These are phyloP conservation scores for Pleurotus cornucopiae DNA, from an alignment of 768 basidiomycete species.

Conservation along the genomic window DNA sequence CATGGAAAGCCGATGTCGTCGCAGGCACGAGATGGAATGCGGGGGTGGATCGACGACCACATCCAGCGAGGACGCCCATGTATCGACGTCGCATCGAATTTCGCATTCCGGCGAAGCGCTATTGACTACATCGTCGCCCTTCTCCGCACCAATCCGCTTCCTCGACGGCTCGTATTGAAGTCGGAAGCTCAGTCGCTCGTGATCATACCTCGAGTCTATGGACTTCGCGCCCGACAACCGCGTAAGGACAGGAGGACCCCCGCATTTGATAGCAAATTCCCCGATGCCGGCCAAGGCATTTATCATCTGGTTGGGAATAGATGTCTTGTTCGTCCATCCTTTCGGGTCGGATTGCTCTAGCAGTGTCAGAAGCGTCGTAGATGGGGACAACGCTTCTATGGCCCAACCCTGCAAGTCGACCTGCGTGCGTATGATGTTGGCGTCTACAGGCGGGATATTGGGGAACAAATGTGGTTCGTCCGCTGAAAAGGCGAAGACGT, in stretches of 20 bases:
- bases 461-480: conserved; percentile 89
- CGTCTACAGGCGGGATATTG: conserved; percentile 58
- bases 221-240: conserved; percentile 75
- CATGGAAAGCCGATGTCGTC: conserved; percentile 79
- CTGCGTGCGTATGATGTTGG: conserved; percentile 85
- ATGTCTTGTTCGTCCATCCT: conserved; percentile 93
- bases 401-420: conserved; percentile 99
- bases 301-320: conserved; percentile 94
- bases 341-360: conserved; percentile 97
- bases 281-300: conserved; percentile 85
- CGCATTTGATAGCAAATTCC: conserved; percentile 92
- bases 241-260: conserved; percentile 90
- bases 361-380: conserved; percentile 87
- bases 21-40: conserved; percentile 73
- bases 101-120: conserved; percentile 68
- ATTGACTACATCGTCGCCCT: conserved; percentile 21
- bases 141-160: conserved; percentile 28
- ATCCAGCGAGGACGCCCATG: conserved; percentile 80
- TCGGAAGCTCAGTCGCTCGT: conserved; percentile 76
- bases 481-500: conserved; percentile 92
- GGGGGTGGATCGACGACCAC: conserved; percentile 94
- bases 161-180: conserved; percentile 78
- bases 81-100: conserved; percentile 87
- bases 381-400: conserved; percentile 92
- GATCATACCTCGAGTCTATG: conserved; percentile 77